Percentiles rank a stretch among this genome's conserved stretches.
phyloP scores from a whole-genome alignment of 176 grass and related monocot genomes.

The Triticum monococcum region DNA sequence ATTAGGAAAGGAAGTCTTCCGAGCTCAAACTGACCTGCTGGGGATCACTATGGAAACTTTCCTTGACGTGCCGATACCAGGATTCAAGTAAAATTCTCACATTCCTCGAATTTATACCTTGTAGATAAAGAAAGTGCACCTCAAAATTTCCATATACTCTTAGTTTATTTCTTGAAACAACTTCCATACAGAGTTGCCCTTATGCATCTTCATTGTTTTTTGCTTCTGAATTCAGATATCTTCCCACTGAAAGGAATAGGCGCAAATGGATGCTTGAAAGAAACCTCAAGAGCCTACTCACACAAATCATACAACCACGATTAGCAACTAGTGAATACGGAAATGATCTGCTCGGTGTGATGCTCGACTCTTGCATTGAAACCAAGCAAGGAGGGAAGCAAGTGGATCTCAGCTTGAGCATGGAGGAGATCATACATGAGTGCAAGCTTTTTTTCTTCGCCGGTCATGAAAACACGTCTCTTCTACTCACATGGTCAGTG shows the following conservation, averaged over 20 bases:
- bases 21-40: neutral
- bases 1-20: neutral
- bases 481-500: neutral
- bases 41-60: neutral
- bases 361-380: neutral
- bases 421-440: conserved; percentile 5
- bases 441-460: neutral
- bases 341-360: neutral
- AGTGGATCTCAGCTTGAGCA: neutral
- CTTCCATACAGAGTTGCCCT: no score
- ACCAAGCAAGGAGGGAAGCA: neutral
- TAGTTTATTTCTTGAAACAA: neutral
- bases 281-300: neutral
- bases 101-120: no score
- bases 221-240: neutral
- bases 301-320: neutral
- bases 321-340: neutral
- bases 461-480: neutral
- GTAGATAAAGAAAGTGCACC: no score
- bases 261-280: neutral
- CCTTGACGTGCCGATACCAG: neutral
- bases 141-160: no score
- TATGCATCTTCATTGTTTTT: no score
- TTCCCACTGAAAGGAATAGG: neutral
- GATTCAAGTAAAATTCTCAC: neutral